Percentiles rank a stretch among this genome's conserved stretches.
phyloP scores from a whole-genome alignment of 306 rosid species.

The Chamaecrista fasciculata region DNA sequence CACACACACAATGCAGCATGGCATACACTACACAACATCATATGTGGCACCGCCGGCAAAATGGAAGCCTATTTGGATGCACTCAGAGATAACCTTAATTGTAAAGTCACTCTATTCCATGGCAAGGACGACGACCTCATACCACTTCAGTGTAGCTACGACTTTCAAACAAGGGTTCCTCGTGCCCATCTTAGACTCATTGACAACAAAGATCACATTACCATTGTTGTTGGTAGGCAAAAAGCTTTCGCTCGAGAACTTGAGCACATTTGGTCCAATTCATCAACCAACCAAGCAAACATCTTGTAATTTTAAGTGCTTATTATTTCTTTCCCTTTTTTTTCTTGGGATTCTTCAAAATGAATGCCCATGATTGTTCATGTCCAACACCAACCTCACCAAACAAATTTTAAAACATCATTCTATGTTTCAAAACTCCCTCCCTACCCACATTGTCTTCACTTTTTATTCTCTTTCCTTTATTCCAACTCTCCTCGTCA shows the following conservation, averaged over 20 bases:
- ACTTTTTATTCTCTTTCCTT: no score
- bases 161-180: constrained; percentile 54
- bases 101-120: constrained; percentile 69
- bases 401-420: no score
- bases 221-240: constrained; percentile 84
- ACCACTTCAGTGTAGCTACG: constrained; percentile 76
- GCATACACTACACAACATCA: constrained; percentile 95
- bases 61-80: constrained; percentile 59
- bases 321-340: no score
- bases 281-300: no score
- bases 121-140: constrained; percentile 78
- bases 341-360: no score
- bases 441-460: no score
- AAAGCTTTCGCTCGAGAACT: constrained; percentile 72
- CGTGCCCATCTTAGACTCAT: constrained; percentile 64
- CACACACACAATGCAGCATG: constrained; percentile 98
- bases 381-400: no score
- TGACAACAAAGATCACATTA: constrained; percentile 79
- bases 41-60: constrained; percentile 75
- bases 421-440: no score
- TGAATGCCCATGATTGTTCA: no score
- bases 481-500: no score
- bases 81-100: constrained; percentile 46
- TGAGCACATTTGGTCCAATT: constrained; percentile 69
- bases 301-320: no score